Conservation (phyloP, 2,329 filamentous ascomycete genomes). For the Corinectria fuckeliana region DNA sequence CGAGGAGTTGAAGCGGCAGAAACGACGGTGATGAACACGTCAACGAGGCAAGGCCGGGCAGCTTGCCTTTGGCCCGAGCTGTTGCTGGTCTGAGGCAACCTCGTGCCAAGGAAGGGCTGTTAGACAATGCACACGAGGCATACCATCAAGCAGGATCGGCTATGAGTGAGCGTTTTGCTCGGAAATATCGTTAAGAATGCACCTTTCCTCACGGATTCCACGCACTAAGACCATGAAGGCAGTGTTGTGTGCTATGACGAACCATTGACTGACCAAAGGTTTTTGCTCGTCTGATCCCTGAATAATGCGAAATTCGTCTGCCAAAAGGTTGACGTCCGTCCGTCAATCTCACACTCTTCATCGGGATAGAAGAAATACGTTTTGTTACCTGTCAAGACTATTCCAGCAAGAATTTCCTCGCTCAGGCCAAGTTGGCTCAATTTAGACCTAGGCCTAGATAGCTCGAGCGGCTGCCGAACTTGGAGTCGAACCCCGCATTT, state of each 20-base stretch:
- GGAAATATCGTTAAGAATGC: background rate
- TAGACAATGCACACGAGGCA: constrained; percentile 15
- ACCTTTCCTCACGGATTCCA: background rate
- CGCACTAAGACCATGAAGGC: no score
- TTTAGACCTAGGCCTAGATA: no score
- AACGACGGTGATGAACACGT: background rate
- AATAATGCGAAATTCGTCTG: no score
- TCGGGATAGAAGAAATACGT: background rate
- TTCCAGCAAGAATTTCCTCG: no score
- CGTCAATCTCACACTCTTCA: background rate
- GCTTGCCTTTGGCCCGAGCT: background rate
- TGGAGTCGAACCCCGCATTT: constrained; percentile 33
- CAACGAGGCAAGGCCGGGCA: background rate
- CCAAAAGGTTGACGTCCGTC: background rate
- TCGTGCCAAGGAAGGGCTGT: background rate
- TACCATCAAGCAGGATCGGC: constrained; percentile 16
- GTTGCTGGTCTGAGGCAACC: background rate
- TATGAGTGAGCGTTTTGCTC: constrained; percentile 6
- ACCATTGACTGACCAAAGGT: background rate
- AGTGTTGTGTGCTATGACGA: background rate
- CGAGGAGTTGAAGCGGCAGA: background rate
- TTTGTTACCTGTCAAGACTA: background rate
- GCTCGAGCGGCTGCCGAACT: background rate
- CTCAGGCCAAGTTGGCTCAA: background rate
- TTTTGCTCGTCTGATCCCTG: background rate